Evolutionary conservation across 129 eudicot species (phyloP), one percentile per base, ranked within the genome.

Genomic region (Deinandra increscens): DNA sequence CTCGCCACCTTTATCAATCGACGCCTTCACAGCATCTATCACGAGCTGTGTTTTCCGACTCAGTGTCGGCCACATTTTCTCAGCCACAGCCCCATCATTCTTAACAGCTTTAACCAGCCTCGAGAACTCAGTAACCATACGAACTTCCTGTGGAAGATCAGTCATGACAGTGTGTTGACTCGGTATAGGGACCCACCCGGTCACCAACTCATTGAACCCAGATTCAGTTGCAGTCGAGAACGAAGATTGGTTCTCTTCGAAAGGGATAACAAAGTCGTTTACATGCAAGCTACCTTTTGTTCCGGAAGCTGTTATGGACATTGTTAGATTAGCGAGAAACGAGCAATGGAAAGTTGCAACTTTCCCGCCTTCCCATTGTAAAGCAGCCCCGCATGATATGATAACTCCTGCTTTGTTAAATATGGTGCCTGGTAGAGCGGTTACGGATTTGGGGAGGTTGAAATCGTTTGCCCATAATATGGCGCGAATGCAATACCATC

Each of bases 101-200:
- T 80, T 84, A 3, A 91, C 66, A 37, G 70, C 46, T 12, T 44
- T 56, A 6, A 86, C 98, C 78, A 91, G 65, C 55, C 81, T 54
- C 3, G 83, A 74, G 58, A 79, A 79, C 75, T 73, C 83, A 37
- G 42, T 79, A 51, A 79, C 83, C 83, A 79, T 79, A 36, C 46
- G 19, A 41, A 75, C 96, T 72, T 91, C 98, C 58, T 91, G 98
- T 14, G 98, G 87, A 66, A 84, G 71, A 36, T 82, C 88, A 0
- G 81, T 77, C 60, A 66, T 50, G 6, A 88, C 86, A 1, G 45
- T 64, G 36, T 83, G 87, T 79, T 81, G 81, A 13, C 76, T 81
- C 33, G 93, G 95, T 64, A 55, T 43, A 0, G 77, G 81, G 17
- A n/a, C 74, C 88, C 90, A 82, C 14, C 64, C 88, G 3, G 79